Conservation (phyloP, 306 rosid genomes). For the Lupinus albus region DNA sequence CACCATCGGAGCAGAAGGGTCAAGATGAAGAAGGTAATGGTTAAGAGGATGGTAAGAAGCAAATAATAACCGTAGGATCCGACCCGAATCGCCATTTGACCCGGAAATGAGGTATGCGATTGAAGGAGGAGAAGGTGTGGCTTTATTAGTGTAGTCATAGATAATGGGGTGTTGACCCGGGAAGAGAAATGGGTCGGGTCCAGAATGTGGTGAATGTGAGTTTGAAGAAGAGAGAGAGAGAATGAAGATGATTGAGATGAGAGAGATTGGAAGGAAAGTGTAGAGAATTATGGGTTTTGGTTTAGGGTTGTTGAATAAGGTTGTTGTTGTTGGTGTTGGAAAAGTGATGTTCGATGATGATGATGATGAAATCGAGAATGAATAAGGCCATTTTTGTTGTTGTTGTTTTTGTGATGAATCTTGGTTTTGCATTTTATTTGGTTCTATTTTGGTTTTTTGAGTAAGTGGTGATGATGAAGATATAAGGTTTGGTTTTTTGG, state of each 20-base stretch:
- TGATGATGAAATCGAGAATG: neutral
- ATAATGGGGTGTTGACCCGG: conserved; percentile 62
- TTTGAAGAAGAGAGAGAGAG: conserved; percentile 34
- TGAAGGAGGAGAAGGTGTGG: conserved; percentile 63
- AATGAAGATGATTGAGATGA: conserved; percentile 51
- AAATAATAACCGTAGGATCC: conserved; percentile 61
- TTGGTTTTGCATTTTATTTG: conserved; percentile 35
- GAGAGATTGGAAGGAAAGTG: conserved; percentile 54
- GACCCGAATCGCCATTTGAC: conserved; percentile 58
- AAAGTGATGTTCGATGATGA: neutral
- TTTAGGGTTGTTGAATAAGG: conserved; percentile 45
- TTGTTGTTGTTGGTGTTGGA: neutral
- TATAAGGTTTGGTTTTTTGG: neutral
- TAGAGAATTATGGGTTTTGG: conserved; percentile 60
- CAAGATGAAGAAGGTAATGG: conserved; percentile 82
- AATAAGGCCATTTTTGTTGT: conserved; percentile 2
- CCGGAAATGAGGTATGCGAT: conserved; percentile 78
- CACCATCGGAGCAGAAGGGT: conserved; percentile 61
- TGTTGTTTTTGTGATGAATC: neutral
- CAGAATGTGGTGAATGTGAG: conserved; percentile 25
- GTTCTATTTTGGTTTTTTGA: neutral
- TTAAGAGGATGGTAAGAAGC: conserved; percentile 78
- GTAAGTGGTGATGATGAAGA: neutral
- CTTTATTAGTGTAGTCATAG: conserved; percentile 38
- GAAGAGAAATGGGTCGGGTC: conserved; percentile 72